Base-by-base conservation (phyloP, 345 rosid genomes). In the Salix viminalis region DNA sequence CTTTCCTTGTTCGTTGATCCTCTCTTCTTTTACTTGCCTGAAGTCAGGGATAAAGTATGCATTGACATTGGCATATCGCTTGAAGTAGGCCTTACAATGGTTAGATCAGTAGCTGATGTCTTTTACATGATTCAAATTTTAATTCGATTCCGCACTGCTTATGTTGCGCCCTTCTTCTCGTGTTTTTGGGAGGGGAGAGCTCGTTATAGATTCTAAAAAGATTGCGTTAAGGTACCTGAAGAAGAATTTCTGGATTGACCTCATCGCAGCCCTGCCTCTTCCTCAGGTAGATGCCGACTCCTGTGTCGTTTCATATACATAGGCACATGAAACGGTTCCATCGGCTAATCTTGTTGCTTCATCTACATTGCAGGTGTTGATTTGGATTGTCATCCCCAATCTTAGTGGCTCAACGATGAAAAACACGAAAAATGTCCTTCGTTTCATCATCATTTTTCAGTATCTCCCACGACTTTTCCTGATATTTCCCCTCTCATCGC, bases 111-210 rank as follows among this genome's bases (percentile, higher is more conserved):
- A 12, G 91, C 92, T 5, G 98, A 94, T 84, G 81, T 84, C 76
- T 94, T 94, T 76, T 92, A 94, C 79, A 32, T 88, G 16, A 79
- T 89, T 79, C 94, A 92, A 82, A 92, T 92, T 73, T 86, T 85
- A 69, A 78, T 90, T 75, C 85, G 91, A 61, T 94, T 89, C 82
- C 85, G 88, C 60, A 92, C 97, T 0, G 95, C 98, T 76, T 94
- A 90, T 44, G 79, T 94, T 0, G 98, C 97, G 1, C 97, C 97
- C 98, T 46, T 89, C 96, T 80, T 94, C 98, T 75, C 92, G 96
- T 56, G 97, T 92, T 34, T 89, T 94, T 56, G 94, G 98, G 68
- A 92, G 97, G 88, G 98, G 93, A 21, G 98, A 94, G 81, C 94
- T 94, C 42, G 94, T 94, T 54, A 89, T 90, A 4, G 94, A 91